Conservation (phyloP, 192 early-diverging fungal species). For the Linnemannia zychae region DNA sequence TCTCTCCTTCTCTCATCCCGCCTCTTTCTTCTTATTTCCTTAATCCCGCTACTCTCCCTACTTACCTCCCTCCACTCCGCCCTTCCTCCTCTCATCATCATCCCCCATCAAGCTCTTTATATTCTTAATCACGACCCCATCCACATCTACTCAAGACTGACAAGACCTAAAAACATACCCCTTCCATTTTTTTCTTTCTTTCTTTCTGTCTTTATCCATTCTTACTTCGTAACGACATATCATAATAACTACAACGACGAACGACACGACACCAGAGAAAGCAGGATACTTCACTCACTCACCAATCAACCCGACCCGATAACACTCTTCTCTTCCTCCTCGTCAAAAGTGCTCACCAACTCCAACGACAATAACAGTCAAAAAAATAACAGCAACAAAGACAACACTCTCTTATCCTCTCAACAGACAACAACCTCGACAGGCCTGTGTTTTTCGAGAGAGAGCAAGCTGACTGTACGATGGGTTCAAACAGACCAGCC, state of each 20-base stretch:
- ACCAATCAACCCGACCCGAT: not conserved
- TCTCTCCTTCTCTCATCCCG: not conserved
- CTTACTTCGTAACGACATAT: slow-evolving; percentile 2
- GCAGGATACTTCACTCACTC: not conserved
- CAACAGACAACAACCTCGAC: not conserved
- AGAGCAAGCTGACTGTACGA: slow-evolving; percentile 3
- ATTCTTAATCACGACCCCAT: too few relatives aligned
- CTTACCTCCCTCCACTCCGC: too few relatives aligned
- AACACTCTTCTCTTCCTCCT: not conserved
- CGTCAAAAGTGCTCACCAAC: too few relatives aligned
- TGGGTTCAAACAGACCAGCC: slow-evolving; percentile 50
- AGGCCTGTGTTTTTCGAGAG: too few relatives aligned
- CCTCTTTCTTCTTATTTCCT: slow-evolving; percentile 9
- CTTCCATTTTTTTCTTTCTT: not conserved
- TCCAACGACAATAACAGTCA: not conserved
- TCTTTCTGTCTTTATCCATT: not conserved
- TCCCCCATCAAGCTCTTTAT: not conserved
- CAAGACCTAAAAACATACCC: too few relatives aligned
- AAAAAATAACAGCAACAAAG: not conserved
- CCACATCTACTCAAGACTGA: too few relatives aligned
- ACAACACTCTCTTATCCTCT: not conserved
- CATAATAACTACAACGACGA: slow-evolving; percentile 3
- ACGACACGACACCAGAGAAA: not conserved
- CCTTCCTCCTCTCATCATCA: not conserved
- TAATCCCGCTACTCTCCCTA: not conserved